Conservation (phyloP, 345 rosid species). For the Gossypium arboreum region DNA sequence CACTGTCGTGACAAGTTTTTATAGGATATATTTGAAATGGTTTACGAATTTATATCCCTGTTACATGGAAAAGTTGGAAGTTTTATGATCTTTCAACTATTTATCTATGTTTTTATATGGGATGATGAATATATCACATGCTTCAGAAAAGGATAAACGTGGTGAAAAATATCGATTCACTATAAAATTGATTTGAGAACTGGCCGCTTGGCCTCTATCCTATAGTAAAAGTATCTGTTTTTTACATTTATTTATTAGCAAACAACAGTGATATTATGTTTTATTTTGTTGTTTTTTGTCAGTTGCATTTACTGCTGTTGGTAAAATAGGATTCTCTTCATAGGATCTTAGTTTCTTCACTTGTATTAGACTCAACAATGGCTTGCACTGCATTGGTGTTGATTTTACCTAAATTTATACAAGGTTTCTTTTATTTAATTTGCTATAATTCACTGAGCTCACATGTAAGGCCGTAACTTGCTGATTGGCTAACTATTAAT, state of each 20-base stretch:
- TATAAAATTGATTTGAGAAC: neutral
- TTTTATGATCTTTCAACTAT: neutral
- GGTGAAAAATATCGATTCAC: neutral
- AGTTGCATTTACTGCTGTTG: neutral
- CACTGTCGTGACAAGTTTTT: neutral
- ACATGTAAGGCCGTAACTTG: neutral
- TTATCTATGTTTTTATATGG: neutral
- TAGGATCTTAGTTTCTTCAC: neutral
- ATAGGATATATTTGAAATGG: neutral
- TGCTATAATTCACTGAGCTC: neutral
- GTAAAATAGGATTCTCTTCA: constrained; percentile 12
- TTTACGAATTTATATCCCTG: neutral
- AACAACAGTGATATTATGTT: neutral
- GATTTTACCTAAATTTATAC: neutral
- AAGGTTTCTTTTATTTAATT: neutral
- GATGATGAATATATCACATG: neutral
- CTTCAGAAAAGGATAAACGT: neutral
- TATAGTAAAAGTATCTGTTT: neutral
- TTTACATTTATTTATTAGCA: neutral
- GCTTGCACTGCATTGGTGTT: constrained; percentile 18
- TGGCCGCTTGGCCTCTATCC: neutral
- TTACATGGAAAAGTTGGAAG: neutral
- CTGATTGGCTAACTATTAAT: neutral
- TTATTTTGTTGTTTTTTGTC: neutral
- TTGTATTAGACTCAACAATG: neutral